Base-by-base conservation (phyloP, 208 protist species). In the Strigomonas culicis region DNA sequence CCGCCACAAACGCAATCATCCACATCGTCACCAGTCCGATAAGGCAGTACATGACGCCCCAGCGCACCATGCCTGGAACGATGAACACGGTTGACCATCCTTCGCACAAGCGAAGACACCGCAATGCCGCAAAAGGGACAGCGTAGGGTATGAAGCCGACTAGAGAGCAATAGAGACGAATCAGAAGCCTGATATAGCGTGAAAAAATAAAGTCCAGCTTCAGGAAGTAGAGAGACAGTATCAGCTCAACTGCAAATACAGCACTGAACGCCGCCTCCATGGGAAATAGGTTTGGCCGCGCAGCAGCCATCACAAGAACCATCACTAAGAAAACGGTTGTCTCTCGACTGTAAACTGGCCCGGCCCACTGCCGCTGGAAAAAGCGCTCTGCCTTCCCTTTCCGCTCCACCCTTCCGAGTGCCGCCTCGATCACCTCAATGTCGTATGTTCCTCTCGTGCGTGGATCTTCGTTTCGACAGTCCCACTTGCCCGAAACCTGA, bases 401-500 rank as follows among this genome's bases (percentile, higher is more conserved):
- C 30, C 75, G 86, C 67, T 86, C 82, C 17, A 63, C 55, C 58
- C 78, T 73, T 11, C 86, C 80, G n/a, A 93, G 67, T n/a, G 82
- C 82, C 24, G 75, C 75, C 63, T 88, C 82, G 50, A 93, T 86
- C 47, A 88, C 79, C 34, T 72, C 70, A 46, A 88, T 72, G 52
- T 90, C 86, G 49, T 85, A 88, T 39, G 47, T 69, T 19, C 77
- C 74, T 1, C 82, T 72, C 25, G 75, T 82, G 53, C 75, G 64
- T 21, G 86, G 86, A 60, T 90, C 83, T 63, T 93, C 83, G 66
- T 93, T 90, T 58, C 86, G 80, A 68, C 82, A 90, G 62, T 90
- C 86, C 86, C 86, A 93, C 68, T 74, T 79, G 1, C 46, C n/a
- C 25, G 47, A 68, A 4, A 63, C 46, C 44, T 52, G 62, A 19